A percentile compares a stretch with the other conserved stretches of the same genome.
Conservation (phyloP, 2,329 filamentous ascomycete species). For the Paramyrothecium roridum region DNA sequence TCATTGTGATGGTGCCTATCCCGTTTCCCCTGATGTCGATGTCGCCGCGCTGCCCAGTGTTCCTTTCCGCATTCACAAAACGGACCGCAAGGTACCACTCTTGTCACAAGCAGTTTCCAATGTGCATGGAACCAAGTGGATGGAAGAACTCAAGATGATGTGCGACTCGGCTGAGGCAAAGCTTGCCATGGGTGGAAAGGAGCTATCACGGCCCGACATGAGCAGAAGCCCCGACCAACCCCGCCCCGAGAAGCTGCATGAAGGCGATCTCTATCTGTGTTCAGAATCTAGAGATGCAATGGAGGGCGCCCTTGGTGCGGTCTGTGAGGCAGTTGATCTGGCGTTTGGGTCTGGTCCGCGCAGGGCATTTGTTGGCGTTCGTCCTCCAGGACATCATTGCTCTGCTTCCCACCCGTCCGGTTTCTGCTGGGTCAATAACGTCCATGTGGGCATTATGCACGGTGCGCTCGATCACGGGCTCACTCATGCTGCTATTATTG, state of each 20-base stretch:
- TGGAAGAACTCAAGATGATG: constrained; percentile 85
- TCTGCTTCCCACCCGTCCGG: constrained; percentile 86
- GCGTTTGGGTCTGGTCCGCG: constrained; percentile 68
- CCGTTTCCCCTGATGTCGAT: constrained; percentile 62
- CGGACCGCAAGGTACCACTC: constrained; percentile 67
- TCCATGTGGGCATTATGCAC: constrained; percentile 94
- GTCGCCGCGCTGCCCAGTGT: constrained; percentile 52
- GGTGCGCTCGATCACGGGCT: constrained; percentile 78
- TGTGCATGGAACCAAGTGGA: constrained; percentile 89
- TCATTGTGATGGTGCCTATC: constrained; percentile 66
- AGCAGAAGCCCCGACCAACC: constrained; percentile 43
- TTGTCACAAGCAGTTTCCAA: constrained; percentile 77
- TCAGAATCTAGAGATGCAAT: constrained; percentile 82
- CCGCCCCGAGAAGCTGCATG: constrained; percentile 63
- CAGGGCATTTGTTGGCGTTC: constrained; percentile 86
- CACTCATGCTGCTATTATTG: constrained; percentile 90
- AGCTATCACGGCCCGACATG: constrained; percentile 69
- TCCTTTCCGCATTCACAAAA: constrained; percentile 85
- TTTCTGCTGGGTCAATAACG: constrained; percentile 98
- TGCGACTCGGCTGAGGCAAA: constrained; percentile 77
- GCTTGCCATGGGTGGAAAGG: constrained; percentile 72
- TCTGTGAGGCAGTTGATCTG: constrained; percentile 87
- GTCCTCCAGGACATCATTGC: constrained; percentile 94
- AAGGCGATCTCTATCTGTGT: constrained; percentile 89
- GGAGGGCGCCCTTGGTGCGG: constrained; percentile 86